Evolutionary conservation across 805 yeast species (phyloP), one percentile per base, ranked within the genome.

Genomic region (Nakazawaea wickerhamii): DNA sequence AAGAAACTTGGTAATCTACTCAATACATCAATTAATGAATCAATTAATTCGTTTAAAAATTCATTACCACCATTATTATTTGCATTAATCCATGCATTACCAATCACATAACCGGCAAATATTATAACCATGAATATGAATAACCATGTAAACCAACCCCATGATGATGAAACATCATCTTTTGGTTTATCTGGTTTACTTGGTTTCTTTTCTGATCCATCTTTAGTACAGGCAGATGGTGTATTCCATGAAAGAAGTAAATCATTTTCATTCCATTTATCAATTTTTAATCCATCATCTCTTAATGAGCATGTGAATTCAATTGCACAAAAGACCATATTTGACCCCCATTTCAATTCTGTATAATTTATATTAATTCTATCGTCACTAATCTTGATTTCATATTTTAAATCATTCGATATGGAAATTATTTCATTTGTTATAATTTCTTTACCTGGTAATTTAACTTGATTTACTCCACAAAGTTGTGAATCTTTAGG

Each of bases 121-220:
- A 75, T 73, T 26, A 91, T 61, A 14, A 86, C 85, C 50, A 81
- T 61, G 46, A 89, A 63, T 51, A 90, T 80, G 56, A 90, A 86
- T 8, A 88, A 55, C 81, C 91, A 86, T 2, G 89, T 76, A 57
- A 90, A 77, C 73, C 90, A 77, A 41, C 95, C 93, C 81, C 91
- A 79, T 45, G 81, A 78, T 54, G 63, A 38, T 10, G 78, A 67
- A 31, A 59, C 60, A n/a, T 59, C 63, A 4, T 55, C 48, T 9
- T 58, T 53, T 14, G 55, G 51, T 23, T 58, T 58, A 38, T 53
- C 11, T 49, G 48, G 9, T 57, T 54, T 30, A 60, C 60, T 26
- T 61, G 36, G 36, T 33, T 25, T n/a, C 17, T 33, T 33, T 10
- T 14, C 5, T 5, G 33, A 10, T 31, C 63, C 61, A 19, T 61